Conservation (phyloP, 768 basidiomycete species). For the Cyclocybe aegerita region DNA sequence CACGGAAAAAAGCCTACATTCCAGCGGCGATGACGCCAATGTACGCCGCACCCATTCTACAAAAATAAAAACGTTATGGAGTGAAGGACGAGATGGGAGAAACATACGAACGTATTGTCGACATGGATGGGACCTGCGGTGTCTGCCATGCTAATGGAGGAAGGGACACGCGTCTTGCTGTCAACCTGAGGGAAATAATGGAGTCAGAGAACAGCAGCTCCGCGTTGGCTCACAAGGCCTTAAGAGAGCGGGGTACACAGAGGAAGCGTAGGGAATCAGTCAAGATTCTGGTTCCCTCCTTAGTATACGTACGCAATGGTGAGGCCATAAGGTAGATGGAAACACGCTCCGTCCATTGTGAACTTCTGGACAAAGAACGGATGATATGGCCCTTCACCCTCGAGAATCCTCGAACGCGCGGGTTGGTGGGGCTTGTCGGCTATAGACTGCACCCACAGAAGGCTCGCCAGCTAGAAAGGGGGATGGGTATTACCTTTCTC, state of each 20-base stretch:
- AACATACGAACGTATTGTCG: conserved; percentile 22
- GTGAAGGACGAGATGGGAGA: neutral
- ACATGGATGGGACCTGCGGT: conserved; percentile 10
- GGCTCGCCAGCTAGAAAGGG: conserved; percentile 12
- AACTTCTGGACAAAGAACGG: conserved; percentile 22
- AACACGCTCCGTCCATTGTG: conserved; percentile 12
- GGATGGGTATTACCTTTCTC: conserved; percentile 14
- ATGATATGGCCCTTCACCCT: conserved; percentile 17
- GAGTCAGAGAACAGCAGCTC: conserved; percentile 7
- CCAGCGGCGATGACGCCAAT: conserved; percentile 50
- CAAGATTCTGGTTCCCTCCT: conserved; percentile 18
- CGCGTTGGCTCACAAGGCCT: conserved; percentile 12
- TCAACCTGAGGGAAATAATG: conserved; percentile 7
- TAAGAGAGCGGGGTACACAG: conserved; percentile 20
- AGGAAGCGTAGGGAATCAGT: conserved; percentile 25
- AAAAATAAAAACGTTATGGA: neutral
- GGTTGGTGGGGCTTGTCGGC: conserved; percentile 22
- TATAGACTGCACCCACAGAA: conserved; percentile 17
- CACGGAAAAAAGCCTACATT: conserved; percentile 30
- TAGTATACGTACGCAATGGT: conserved; percentile 20
- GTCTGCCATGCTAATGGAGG: conserved; percentile 7
- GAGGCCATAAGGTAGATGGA: conserved; percentile 20
- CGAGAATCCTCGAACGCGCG: conserved; percentile 22
- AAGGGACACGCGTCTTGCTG: neutral
- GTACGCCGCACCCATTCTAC: conserved; percentile 50